phyloP scores from a whole-genome alignment of 148 eudicot genomes.

The Fallopia convolvulus region DNA sequence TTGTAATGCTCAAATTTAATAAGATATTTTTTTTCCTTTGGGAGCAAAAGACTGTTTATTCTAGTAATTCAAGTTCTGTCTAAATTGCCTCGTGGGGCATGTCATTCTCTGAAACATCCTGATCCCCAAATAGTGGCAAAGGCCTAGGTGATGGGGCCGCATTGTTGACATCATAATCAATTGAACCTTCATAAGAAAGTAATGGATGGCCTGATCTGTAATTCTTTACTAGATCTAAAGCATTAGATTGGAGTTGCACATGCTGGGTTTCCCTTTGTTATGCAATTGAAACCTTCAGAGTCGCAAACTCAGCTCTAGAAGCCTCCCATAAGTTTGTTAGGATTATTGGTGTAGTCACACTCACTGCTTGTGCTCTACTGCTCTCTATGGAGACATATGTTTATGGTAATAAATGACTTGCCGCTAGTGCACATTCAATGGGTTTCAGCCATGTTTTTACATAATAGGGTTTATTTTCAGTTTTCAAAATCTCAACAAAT shows the following conservation, averaged over 20 bases:
- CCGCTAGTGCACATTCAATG: not conserved
- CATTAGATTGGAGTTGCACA: too few species aligned
- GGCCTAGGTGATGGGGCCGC: too few species aligned
- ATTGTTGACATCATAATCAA: not conserved
- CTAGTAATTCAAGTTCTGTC: not conserved
- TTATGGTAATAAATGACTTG: not conserved
- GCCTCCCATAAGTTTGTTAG: not conserved
- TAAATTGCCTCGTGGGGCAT: not conserved
- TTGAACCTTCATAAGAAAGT: not conserved
- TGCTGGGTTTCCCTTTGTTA: too few species aligned
- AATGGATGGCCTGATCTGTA: not conserved
- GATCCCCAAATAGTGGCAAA: not conserved
- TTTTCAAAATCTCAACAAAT: not conserved
- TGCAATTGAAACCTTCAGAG: not conserved
- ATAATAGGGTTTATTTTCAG: too few species aligned
- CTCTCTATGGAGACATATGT: not conserved
- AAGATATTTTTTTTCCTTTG: not conserved
- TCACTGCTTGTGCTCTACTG: not conserved
- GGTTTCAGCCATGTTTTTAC: too few species aligned
- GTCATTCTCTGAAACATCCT: not conserved
- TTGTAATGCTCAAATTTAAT: not conserved
- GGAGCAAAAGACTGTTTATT: not conserved
- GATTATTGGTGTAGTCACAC: too few species aligned
- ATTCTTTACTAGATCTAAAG: too few species aligned
- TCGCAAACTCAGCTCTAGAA: not conserved